A percentile compares a stretch with the other conserved stretches of the same genome.
Evolutionary conservation across 2,329 filamentous ascomycete species (phyloP).

Genomic region (Epichloe elymi): DNA sequence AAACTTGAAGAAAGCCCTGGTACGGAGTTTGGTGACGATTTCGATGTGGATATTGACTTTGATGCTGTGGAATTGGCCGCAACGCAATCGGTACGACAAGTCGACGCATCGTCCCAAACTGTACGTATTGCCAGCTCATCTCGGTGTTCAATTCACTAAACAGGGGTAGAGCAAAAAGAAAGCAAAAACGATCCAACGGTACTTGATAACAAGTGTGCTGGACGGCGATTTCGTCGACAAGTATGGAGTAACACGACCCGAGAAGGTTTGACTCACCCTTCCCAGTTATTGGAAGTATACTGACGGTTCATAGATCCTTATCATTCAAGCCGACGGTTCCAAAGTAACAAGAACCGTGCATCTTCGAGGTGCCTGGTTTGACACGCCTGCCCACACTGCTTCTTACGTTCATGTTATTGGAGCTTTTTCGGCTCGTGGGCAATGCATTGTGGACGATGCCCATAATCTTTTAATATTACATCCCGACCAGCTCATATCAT

Average conservation of each 20-base stretch:
- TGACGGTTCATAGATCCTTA: slow-evolving; percentile 46
- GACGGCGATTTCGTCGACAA: slow-evolving; percentile 55
- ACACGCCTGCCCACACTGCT: slow-evolving; percentile 60
- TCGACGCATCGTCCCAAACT: slow-evolving; percentile 15
- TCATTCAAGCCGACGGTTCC: slow-evolving; percentile 68
- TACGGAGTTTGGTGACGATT: slow-evolving; percentile 28
- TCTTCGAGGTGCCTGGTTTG: slow-evolving; percentile 75
- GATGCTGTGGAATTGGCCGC: slow-evolving; percentile 63
- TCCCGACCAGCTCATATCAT: slow-evolving; percentile 88
- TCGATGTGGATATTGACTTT: slow-evolving; percentile 64
- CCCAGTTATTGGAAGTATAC: background rate
- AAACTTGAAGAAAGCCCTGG: slow-evolving; percentile 9
- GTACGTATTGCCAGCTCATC: slow-evolving; percentile 16
- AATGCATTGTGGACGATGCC: slow-evolving; percentile 71
- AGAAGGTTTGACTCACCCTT: slow-evolving; percentile 49
- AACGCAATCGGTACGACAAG: slow-evolving; percentile 45
- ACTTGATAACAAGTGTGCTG: slow-evolving; percentile 63
- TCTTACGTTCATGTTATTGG: slow-evolving; percentile 82
- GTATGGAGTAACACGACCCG: slow-evolving; percentile 43
- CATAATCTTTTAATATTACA: slow-evolving; percentile 82
- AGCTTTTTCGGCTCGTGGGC: slow-evolving; percentile 52
- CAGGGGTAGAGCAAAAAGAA: slow-evolving; percentile 51
- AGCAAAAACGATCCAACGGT: slow-evolving; percentile 70
- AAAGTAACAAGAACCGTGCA: slow-evolving; percentile 54
- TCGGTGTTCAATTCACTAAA: slow-evolving; percentile 42